Conservation (phyloP, 371 early-diverging fungal species). For the Blastocladiella emersonii region DNA sequence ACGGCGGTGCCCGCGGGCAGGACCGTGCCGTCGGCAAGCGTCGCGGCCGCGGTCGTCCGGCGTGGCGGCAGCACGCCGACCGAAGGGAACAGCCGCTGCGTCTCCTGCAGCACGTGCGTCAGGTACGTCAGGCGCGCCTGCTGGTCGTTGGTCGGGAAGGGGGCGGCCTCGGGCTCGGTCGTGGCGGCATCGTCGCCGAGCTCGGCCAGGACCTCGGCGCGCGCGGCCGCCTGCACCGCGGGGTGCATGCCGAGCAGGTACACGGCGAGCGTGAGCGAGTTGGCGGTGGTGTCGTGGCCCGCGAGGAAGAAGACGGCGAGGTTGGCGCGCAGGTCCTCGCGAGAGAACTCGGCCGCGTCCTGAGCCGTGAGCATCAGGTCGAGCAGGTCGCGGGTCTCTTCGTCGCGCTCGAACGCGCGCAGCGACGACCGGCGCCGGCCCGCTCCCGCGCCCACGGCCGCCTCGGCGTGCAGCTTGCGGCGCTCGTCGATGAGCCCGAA, state of each 20-base stretch:
- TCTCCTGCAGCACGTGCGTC: not conserved
- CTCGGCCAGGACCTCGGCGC: constrained; percentile 25
- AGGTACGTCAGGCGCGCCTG: not conserved
- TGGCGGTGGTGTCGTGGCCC: constrained; percentile 34
- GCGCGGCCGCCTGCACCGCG: constrained; percentile 30
- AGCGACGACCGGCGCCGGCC: too few relatives aligned
- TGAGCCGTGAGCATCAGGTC: not conserved
- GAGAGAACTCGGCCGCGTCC: constrained; percentile 8
- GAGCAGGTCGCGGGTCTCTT: not conserved
- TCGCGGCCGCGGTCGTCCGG: not conserved
- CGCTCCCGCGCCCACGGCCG: too few relatives aligned
- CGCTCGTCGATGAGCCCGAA: too few relatives aligned
- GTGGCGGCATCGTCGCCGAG: constrained; percentile 7
- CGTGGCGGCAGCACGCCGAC: not conserved
- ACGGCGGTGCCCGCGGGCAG: not conserved
- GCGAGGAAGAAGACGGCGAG: not conserved
- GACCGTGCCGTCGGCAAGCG: not conserved
- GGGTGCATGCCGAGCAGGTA: constrained; percentile 30
- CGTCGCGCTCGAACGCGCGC: too few relatives aligned
- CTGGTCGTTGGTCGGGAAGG: not conserved
- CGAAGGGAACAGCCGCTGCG: not conserved
- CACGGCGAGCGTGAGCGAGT: constrained; percentile 24
- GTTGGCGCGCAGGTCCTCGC: not conserved
- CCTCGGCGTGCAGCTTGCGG: too few relatives aligned
- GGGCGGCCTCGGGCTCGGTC: not conserved